Conservation (phyloP, 768 basidiomycete species). For the Amanita jacksonii region DNA sequence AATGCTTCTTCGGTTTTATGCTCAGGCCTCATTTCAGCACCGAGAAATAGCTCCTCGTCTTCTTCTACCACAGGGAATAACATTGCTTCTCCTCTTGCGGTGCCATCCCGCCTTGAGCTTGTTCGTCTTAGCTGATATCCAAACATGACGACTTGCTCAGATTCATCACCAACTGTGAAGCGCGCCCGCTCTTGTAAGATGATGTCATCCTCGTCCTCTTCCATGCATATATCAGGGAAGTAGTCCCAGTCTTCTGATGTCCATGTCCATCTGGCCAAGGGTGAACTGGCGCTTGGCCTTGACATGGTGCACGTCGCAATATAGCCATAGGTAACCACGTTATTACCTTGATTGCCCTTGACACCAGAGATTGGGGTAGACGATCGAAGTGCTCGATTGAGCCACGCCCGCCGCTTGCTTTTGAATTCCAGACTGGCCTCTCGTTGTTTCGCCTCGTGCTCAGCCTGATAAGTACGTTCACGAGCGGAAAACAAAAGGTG, state of each 20-base stretch:
- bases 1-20: constrained; percentile 15
- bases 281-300: constrained; percentile 40
- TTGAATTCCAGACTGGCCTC: constrained; percentile 44
- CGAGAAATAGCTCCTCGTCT: constrained; percentile 15
- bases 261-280: constrained; percentile 33
- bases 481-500: constrained; percentile 33
- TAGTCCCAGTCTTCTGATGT: constrained; percentile 27
- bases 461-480: constrained; percentile 28
- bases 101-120: constrained; percentile 8
- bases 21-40: constrained; percentile 1
- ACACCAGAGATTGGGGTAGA: neutral
- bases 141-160: constrained; percentile 3
- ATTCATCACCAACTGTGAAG: neutral
- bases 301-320: constrained; percentile 34
- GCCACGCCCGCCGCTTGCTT: constrained; percentile 59
- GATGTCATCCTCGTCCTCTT: constrained; percentile 1
- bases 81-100: constrained; percentile 12
- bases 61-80: constrained; percentile 35
- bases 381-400: constrained; percentile 33
- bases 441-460: constrained; percentile 29
- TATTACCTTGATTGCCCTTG: neutral
- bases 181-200: constrained; percentile 3
- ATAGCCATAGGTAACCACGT: constrained; percentile 6
- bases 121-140: constrained; percentile 8
- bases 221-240: neutral